Evolutionary conservation across 208 protist species (phyloP), one percentile per base, ranked within the genome.

Genomic region (Leishmania turanica): DNA sequence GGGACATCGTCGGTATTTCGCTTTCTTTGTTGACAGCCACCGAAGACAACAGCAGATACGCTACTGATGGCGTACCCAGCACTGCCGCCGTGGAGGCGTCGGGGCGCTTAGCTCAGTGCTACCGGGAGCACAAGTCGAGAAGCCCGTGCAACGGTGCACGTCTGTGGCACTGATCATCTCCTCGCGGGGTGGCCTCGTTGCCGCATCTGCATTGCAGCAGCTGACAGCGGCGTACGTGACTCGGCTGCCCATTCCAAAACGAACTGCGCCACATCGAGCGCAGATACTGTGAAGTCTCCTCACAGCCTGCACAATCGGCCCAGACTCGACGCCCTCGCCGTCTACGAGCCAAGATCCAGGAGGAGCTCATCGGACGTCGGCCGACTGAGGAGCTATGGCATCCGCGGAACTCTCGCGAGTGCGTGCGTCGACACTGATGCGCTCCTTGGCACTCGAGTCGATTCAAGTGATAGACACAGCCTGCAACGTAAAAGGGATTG

Each of bases 51-150:
- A 56, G 70, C 11, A 34, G 31, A 34, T 15, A 54, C 47, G 47
- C 47, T 37, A 56, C n/a, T 19, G 27, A 37, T 31, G 9, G 13
- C 27, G n/a, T 31, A 13, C 49, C 66, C 40, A 11, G 7, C 19
- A 47, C 66, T 42, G 40, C 21, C 8, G 27, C 54, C 0, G 19
- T 45, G 3, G 49, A 6, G 9, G n/a, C 45, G 64, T 76, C n/a
- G 4, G 66, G 76, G 68, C 80, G 75, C 47, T 68, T 84, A 8
- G 62, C 53, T 6, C 73, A 56, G 49, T 84, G 80, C 54, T 79
- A 79, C 45, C 49, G 27, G 0, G 5, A 54, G 54, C 3, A 27
- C 27, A 4, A 49, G 79, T 34, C 27, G 42, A 31, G 54, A 65
- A 40, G 2, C 56, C 42, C 66, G 66, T 76, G 3, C 31, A 54